Percentiles rank a stretch among this genome's conserved stretches.
Conservation (phyloP, 108 stramenopile genomes). For the Fragilariopsis cylindrus region DNA sequence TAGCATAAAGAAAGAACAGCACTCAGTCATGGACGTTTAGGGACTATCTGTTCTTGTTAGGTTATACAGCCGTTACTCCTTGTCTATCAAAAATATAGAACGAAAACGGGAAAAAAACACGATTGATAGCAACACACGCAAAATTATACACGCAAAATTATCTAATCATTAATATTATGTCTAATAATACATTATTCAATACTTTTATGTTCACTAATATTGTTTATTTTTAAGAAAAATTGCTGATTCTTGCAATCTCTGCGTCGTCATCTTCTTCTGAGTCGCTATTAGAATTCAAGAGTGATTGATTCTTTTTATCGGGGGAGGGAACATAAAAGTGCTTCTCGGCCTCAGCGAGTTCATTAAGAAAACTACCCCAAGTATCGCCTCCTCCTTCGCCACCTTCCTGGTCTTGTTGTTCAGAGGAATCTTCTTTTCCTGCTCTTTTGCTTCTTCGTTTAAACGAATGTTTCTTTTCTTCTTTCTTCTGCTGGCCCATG, state of each 20-base stretch:
- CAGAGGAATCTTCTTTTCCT: neutral
- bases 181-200: neutral
- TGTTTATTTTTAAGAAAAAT: neutral
- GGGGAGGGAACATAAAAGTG: slow-evolving; percentile 28
- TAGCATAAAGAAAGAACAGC: neutral
- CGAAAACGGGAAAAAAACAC: neutral
- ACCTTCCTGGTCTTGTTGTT: slow-evolving; percentile 1
- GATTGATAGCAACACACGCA: neutral
- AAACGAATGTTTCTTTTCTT: slow-evolving; percentile 24
- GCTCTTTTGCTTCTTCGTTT: slow-evolving; percentile 27
- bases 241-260: slow-evolving; percentile 7
- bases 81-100: too few relatives aligned
- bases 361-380: slow-evolving; percentile 46
- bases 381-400: slow-evolving; percentile 9
- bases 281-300: slow-evolving; percentile 14
- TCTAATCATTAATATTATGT: neutral
- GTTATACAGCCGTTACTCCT: too few relatives aligned
- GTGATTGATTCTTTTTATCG: neutral
- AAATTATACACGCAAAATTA: neutral
- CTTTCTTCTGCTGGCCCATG: slow-evolving; percentile 14
- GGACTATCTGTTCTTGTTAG: too few relatives aligned
- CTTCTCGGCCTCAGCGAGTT: slow-evolving; percentile 42
- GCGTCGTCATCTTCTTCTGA: slow-evolving; percentile 1
- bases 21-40: too few relatives aligned
- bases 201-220: neutral